Conservation (phyloP, 164 flowering plant genomes). For the Malania oleifera region DNA sequence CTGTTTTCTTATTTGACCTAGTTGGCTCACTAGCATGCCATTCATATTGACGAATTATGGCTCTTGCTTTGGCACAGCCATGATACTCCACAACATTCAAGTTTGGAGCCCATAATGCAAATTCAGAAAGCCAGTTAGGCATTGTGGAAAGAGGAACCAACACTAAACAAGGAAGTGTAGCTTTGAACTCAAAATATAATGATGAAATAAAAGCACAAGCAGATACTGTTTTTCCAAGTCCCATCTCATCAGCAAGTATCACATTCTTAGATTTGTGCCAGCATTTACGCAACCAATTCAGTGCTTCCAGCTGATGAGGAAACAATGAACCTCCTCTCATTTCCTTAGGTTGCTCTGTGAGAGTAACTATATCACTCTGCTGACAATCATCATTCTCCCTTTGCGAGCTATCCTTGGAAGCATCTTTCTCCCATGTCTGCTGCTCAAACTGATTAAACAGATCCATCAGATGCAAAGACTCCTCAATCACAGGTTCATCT, state of each 20-base stretch:
- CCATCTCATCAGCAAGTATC: slow-evolving; percentile 99
- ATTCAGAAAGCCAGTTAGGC: slow-evolving; percentile 99
- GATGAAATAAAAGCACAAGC: slow-evolving; percentile 94
- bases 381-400: slow-evolving; percentile 26
- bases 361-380: slow-evolving; percentile 53
- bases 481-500: slow-evolving; percentile 60
- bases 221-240: slow-evolving; percentile 96
- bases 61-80: slow-evolving; percentile 91
- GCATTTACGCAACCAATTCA: slow-evolving; percentile 96
- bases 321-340: slow-evolving; percentile 85
- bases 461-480: slow-evolving; percentile 46
- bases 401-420: slow-evolving; percentile 20
- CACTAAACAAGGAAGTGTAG: slow-evolving; percentile 73
- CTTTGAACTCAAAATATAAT: slow-evolving; percentile 74
- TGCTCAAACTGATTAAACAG: slow-evolving; percentile 57
- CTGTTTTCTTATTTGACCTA: slow-evolving; percentile 36
- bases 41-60: slow-evolving; percentile 85
- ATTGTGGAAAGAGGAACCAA: slow-evolving; percentile 98
- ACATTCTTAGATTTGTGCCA: slow-evolving; percentile 91
- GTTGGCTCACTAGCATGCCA: slow-evolving; percentile 71
- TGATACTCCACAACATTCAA: slow-evolving; percentile 98
- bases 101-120: slow-evolving; percentile 84
- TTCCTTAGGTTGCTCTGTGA: slow-evolving; percentile 83
- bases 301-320: slow-evolving; percentile 97
- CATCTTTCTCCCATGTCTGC: slow-evolving; percentile 52